A percentile compares a stretch with the other conserved stretches of the same genome.
Conservation (phyloP, 2,329 filamentous ascomycete species). For the Alternaria triticina region DNA sequence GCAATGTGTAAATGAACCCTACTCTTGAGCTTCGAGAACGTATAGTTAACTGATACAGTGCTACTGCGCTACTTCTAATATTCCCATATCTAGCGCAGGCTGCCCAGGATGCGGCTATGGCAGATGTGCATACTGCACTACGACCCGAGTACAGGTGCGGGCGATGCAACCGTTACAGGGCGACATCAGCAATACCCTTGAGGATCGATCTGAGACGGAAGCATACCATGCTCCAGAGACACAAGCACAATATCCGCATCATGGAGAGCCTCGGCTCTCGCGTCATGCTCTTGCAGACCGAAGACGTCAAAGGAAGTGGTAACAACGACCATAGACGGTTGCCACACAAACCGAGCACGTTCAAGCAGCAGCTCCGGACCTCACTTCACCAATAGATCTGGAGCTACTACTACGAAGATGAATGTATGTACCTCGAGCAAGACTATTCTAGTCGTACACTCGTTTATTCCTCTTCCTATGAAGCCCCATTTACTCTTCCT, state of each 20-base stretch:
- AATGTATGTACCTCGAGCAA: neutral
- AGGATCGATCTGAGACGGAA: neutral
- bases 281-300: neutral
- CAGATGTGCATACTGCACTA: constrained; percentile 1
- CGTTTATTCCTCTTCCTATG: neutral
- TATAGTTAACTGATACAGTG: neutral
- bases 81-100: neutral
- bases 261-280: neutral
- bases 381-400: neutral
- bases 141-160: neutral
- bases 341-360: neutral
- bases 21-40: neutral
- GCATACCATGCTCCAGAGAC: neutral
- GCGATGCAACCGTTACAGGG: neutral
- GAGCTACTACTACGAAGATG: neutral
- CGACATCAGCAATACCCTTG: neutral
- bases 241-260: neutral
- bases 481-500: neutral
- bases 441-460: neutral
- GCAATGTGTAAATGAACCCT: neutral
- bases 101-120: constrained; percentile 4
- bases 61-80: neutral
- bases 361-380: neutral
- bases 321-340: neutral
- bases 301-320: neutral